Evolutionary conservation across 1,284 basidiomycete genomes (phyloP).

Genomic region (Stygiomarasmius scandens): DNA sequence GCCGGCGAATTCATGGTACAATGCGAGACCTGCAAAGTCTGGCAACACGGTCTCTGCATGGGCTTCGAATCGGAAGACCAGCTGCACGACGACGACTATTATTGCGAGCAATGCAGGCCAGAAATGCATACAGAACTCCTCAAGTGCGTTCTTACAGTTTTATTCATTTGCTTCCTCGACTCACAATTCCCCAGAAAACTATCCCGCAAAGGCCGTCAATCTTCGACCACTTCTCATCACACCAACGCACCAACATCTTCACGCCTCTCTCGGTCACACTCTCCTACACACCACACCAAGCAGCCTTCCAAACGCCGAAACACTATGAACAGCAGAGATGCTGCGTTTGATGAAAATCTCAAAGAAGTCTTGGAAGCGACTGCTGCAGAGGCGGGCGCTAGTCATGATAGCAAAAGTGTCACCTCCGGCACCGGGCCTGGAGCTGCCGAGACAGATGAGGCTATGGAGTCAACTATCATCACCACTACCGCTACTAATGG

Average conservation of each 20-base stretch:
- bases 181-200: constrained; percentile 51
- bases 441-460: constrained; percentile 45
- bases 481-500: constrained; percentile 35
- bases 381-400: constrained; percentile 66
- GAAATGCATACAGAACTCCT: constrained; percentile 81
- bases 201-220: constrained; percentile 63
- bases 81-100: constrained; percentile 82
- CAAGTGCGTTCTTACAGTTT: constrained; percentile 52
- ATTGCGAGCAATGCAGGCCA: constrained; percentile 92
- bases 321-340: constrained; percentile 97
- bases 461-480: constrained; percentile 39
- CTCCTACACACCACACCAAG: constrained; percentile 60
- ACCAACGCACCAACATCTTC: constrained; percentile 42
- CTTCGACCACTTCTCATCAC: constrained; percentile 60
- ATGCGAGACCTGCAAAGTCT: constrained; percentile 95
- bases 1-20: constrained; percentile 94
- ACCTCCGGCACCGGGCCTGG: constrained; percentile 34
- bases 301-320: constrained; percentile 83
- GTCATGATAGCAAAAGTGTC: constrained; percentile 37
- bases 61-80: constrained; percentile 88
- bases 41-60: constrained; percentile 98
- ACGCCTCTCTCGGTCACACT: constrained; percentile 75
- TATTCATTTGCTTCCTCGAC: constrained; percentile 14
- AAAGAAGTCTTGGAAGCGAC: constrained; percentile 73
- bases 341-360: constrained; percentile 88